These are phyloP conservation scores for Beauveria bassiana DNA, from an alignment of 2,329 filamentous ascomycete species.

Conservation along the genomic window DNA sequence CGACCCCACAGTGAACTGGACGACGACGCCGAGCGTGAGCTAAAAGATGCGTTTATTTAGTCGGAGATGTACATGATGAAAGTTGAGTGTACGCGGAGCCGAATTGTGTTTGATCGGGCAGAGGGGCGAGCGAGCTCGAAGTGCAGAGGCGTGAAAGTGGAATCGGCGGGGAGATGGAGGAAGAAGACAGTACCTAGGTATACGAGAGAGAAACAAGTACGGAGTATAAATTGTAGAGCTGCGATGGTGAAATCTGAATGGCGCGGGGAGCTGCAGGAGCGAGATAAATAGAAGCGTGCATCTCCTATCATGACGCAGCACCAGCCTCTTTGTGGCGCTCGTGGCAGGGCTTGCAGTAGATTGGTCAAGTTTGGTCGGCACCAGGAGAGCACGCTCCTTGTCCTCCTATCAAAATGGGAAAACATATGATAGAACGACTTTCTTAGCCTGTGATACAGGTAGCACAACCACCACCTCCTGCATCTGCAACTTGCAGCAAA, in stretches of 20 bases:
- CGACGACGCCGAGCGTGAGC: neutral
- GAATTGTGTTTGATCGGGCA: neutral
- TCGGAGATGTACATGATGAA: neutral
- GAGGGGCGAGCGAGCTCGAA: neutral
- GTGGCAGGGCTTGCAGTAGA: neutral
- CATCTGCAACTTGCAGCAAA: neutral
- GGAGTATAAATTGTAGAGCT: neutral
- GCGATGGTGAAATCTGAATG: neutral
- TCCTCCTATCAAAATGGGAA: neutral
- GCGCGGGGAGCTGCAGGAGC: neutral
- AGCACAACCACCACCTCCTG: neutral
- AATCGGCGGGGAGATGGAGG: neutral
- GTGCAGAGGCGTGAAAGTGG: neutral
- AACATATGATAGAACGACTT: neutral
- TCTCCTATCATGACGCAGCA: neutral
- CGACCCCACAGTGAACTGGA: conserved; percentile 1
- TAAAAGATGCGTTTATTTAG: neutral
- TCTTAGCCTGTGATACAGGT: neutral
- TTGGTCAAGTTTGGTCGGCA: neutral
- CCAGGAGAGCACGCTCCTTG: neutral
- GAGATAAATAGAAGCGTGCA: neutral
- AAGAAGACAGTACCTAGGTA: neutral
- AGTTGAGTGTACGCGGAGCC: neutral
- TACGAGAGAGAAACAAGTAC: no score
- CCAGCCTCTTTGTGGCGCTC: neutral